Conservation (phyloP, 139 green algal genomes). For the Chlamydomonas incerta region DNA sequence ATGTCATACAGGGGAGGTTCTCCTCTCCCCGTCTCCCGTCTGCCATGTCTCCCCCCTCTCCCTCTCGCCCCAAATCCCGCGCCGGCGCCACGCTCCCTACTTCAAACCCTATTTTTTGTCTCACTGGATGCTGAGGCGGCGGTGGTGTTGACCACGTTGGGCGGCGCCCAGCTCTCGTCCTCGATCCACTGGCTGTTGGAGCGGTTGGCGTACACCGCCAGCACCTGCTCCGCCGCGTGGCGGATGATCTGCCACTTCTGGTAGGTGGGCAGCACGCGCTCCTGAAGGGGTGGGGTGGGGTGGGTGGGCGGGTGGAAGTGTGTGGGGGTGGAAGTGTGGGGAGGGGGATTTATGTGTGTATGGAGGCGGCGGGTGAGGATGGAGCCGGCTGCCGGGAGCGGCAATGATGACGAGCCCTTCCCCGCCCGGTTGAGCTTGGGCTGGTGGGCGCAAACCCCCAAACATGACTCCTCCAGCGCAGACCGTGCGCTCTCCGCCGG, state of each 20-base stretch:
- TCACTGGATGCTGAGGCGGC: slow-evolving; percentile 21
- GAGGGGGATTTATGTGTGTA: too few species aligned
- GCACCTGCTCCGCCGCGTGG: slow-evolving; percentile 36
- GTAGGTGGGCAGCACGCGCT: slow-evolving; percentile 33
- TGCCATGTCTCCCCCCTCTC: not conserved
- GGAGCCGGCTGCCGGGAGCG: too few species aligned
- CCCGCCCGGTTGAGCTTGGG: too few species aligned
- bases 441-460: too few species aligned
- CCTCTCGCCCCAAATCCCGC: not conserved
- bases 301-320: not conserved
- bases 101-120: not conserved
- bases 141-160: slow-evolving; percentile 43
- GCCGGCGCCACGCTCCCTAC: too few species aligned
- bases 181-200: slow-evolving; percentile 50
- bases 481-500: too few species aligned
- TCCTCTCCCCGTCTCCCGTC: too few species aligned
- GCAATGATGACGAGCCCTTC: too few species aligned
- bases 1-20: too few species aligned
- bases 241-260: slow-evolving; percentile 44
- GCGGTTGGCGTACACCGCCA: slow-evolving; percentile 58
- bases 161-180: slow-evolving; percentile 37
- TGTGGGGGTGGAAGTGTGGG: not conserved
- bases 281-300: not conserved
- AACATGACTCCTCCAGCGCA: too few species aligned
- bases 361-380: too few species aligned